phyloP scores from a whole-genome alignment of 1,284 basidiomycete genomes.

The Quambalaria eucalypti region DNA sequence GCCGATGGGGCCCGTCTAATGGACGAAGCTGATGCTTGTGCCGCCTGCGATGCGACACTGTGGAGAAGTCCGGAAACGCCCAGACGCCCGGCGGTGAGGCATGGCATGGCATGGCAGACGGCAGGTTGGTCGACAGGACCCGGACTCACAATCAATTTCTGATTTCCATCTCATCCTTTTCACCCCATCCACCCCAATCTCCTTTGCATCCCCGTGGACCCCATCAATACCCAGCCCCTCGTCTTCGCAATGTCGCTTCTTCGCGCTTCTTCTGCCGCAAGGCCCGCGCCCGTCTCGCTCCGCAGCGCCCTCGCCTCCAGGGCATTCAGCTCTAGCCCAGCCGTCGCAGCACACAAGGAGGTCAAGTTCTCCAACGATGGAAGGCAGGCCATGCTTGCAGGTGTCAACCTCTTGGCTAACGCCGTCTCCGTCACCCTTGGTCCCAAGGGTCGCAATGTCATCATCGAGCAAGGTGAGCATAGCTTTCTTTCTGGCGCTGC shows the following conservation, averaged over 20 bases:
- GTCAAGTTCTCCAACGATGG: conserved; percentile 95
- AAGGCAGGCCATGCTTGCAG: conserved; percentile 82
- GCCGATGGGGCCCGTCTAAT: background rate
- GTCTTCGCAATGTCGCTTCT: conserved; percentile 38
- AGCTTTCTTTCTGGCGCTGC: conserved; percentile 8
- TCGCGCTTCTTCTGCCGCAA: conserved; percentile 23
- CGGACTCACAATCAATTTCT: background rate
- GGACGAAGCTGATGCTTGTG: too few species aligned
- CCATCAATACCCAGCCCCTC: too few species aligned
- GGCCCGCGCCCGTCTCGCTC: conserved; percentile 18
- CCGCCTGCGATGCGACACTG: background rate
- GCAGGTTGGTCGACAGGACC: too few species aligned
- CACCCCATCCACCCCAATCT: too few species aligned
- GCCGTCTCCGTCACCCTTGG: conserved; percentile 77
- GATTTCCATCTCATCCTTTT: conserved; percentile 5
- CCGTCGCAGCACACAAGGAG: conserved; percentile 61
- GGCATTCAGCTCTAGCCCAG: conserved; percentile 19
- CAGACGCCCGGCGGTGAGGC: too few species aligned
- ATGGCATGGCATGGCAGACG: too few species aligned
- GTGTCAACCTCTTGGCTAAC: conserved; percentile 82
- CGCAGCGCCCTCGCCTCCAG: conserved; percentile 15
- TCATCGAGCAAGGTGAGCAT: conserved; percentile 91
- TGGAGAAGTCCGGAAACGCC: conserved; percentile 7
- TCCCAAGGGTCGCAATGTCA: conserved; percentile 95
- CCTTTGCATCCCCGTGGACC: too few species aligned